Base-by-base conservation (phyloP, 768 basidiomycete species). In the Mrakia hoshinonis region DNA sequence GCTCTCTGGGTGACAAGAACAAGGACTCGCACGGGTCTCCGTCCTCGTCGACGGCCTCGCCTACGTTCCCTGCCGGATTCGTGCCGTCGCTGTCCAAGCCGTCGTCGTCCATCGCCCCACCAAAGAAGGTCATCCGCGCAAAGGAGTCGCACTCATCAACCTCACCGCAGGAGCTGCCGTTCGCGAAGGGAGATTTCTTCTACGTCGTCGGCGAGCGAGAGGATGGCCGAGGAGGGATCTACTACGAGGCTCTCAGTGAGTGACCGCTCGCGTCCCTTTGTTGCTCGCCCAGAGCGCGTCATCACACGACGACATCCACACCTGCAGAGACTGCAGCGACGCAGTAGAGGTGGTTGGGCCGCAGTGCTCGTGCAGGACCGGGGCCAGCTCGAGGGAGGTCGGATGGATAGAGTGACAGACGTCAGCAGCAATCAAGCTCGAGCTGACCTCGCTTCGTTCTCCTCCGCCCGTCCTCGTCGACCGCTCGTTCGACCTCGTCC, bases 131-230 rank as follows among this genome's bases (percentile, higher is more conserved):
- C 79, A 95, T 99, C 75, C 89, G 90, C 70, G 94, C 95, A 3
- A 81, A 89, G 74, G 80, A 84, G 12, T 76, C 83, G 2, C 87
- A 91, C 81, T 81, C 84, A 60, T 85, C 91, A 3, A 83, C 84
- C 70, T 84, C 86, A 0, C 91, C 93, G 2, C 87, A 91, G 77
- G 88, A 97, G 75, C 86, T 99, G 52, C 85, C 90, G 38, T 98
- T 97, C 79, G 83, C 85, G 74, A 89, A 90, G 81, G 96, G 96
- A 74, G 96, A 99, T 81, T 96, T 98, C 81, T 98, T 97, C 83
- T 90, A 98, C 80, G 95, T 98, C 63, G 83, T 91, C 46, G 86
- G 85, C 70, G 92, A 96, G 68, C 68, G 67, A 20, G 74, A 70
- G 55, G 75, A 73, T 24, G 34, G 54, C 7, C 46, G 62, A 76